Base-by-base conservation (phyloP, 805 yeast species). In the Spathaspora gorwiae region DNA sequence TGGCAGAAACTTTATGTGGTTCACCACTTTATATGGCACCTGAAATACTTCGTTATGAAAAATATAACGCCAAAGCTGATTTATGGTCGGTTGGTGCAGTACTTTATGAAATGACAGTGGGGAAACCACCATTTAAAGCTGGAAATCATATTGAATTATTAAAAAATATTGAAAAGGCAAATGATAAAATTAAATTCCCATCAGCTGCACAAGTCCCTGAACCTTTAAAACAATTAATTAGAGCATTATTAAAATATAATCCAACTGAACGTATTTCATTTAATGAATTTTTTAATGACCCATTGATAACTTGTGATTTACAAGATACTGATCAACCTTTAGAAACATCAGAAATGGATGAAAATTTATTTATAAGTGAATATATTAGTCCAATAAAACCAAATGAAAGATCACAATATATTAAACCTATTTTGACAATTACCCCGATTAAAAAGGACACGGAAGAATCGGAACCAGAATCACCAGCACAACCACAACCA, bases 1-100 rank as follows among this genome's bases (percentile, higher is more conserved):
- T 94, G 79, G 98, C 98, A 1, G 99, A 94, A 61, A 94, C 99
- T 1, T 72, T 94, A 53, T 94, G 99, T 73, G 99, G 99, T 1
- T 88, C 96, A 9, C 99, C 99, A 3, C 75, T 94, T 37, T 94
- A 94, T 66, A 94, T 94, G 99, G 99, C 99, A 0, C 99, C 99
- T 0, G 99, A 94, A 66, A 94, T 94, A 40, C 71, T 94, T 54
- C 76, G 95, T 51, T 90, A 88, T 59, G 97, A 94, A 62, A 94
- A 90, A 65, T 94, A 94, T 68, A 90, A 90, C 54, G 99, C 98
- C 5, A 90, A 90, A 62, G 98, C 97, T 0, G 99, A 94, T 61
- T 67, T 94, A 51, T 94, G 99, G 99, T 90, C 97, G 6, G 96
- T 92, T 5, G 99, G 99, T 3, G 95, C 98, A 1, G 98, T 94